phyloP scores from a whole-genome alignment of 345 rosid genomes.

The Syzygium aromaticum region DNA sequence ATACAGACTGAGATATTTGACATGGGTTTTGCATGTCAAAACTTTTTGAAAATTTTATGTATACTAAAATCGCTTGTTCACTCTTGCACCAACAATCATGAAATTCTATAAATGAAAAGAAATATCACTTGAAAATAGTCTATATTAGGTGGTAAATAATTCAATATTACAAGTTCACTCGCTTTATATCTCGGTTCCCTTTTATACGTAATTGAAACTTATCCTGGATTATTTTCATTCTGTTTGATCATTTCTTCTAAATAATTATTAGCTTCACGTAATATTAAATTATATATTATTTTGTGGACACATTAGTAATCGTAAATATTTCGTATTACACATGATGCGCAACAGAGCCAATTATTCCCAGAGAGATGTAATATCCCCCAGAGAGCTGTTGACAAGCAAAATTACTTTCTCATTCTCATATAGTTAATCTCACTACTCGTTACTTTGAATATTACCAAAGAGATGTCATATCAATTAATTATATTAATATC shows the following conservation, averaged over 20 bases:
- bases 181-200: neutral
- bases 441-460: too few relatives aligned
- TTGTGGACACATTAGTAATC: too few relatives aligned
- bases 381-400: too few relatives aligned
- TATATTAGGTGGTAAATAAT: neutral
- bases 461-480: too few relatives aligned
- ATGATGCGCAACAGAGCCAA: too few relatives aligned
- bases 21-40: neutral
- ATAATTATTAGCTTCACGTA: neutral
- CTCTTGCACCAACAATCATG: neutral
- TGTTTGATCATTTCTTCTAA: neutral
- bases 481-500: too few relatives aligned
- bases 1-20: neutral
- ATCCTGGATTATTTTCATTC: neutral
- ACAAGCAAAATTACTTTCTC: too few relatives aligned
- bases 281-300: neutral
- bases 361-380: too few relatives aligned
- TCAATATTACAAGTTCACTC: neutral
- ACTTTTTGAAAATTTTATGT: neutral
- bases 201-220: neutral
- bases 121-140: neutral
- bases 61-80: neutral
- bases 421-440: too few relatives aligned
- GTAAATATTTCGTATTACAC: too few relatives aligned
- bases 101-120: neutral